Evolutionary conservation across 1,284 basidiomycete genomes (phyloP).

Genomic region (Phellinidium pouzarii): DNA sequence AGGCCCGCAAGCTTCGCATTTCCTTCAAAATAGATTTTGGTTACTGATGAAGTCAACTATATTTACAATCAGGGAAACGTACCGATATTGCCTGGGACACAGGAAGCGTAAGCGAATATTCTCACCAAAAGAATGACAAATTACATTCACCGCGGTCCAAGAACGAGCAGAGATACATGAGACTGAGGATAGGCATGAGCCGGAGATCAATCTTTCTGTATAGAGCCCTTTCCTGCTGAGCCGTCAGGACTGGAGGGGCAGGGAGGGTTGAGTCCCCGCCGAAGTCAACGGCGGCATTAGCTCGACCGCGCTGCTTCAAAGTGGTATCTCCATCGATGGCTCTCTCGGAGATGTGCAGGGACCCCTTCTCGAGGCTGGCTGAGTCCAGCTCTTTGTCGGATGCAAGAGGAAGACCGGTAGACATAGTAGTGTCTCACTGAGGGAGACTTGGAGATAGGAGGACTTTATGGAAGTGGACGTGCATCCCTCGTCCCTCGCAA

Average conservation of each 20-base stretch:
- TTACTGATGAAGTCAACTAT: neutral
- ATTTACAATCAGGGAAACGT: conserved; percentile 7
- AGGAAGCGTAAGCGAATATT: too few species aligned
- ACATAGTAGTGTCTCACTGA: too few species aligned
- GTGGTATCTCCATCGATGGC: too few species aligned
- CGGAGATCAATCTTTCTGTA: conserved; percentile 60
- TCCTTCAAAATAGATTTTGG: conserved; percentile 30
- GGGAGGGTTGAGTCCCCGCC: conserved; percentile 36
- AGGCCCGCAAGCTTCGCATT: conserved; percentile 63
- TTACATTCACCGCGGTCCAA: conserved; percentile 55
- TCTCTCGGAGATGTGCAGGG: conserved; percentile 1
- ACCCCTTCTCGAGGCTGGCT: conserved; percentile 7
- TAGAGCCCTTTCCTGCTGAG: conserved; percentile 47
- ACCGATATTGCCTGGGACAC: conserved; percentile 49
- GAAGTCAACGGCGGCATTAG: conserved; percentile 28
- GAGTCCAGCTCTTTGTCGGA: neutral
- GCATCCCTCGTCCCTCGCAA: too few species aligned
- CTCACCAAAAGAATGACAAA: too few species aligned
- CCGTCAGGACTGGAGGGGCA: conserved; percentile 40
- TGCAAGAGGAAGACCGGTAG: too few species aligned
- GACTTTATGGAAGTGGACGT: too few species aligned
- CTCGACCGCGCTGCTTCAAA: neutral
- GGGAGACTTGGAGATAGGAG: too few species aligned
- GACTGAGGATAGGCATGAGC: conserved; percentile 56
- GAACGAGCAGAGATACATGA: conserved; percentile 62